Evolutionary conservation across 202 grass and related monocot genomes (phyloP).

Genomic region (Zizania palustris): DNA sequence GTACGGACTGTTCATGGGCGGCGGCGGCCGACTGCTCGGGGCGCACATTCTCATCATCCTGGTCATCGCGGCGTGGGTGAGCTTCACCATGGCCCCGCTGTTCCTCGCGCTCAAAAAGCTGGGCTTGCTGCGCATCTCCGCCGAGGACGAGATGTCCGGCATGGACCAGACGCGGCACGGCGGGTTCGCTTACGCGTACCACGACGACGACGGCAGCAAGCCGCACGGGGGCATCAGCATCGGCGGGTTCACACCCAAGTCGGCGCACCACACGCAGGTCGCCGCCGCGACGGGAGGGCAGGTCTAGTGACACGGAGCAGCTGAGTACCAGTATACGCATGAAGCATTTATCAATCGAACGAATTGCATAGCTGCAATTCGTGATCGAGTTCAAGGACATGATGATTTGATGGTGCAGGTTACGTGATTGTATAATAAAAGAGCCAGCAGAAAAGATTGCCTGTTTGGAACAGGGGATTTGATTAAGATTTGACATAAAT

Average conservation of each 20-base stretch:
- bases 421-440: constrained; percentile 37
- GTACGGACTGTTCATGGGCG: constrained; percentile 74
- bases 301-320: constrained; percentile 30
- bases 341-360: not conserved
- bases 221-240: not conserved
- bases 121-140: constrained; percentile 45
- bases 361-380: not conserved
- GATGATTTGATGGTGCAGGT: not conserved
- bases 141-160: constrained; percentile 56
- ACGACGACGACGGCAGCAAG: constrained; percentile 49
- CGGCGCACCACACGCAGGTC: constrained; percentile 41
- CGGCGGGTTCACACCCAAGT: constrained; percentile 32
- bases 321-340: not conserved
- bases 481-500: not conserved
- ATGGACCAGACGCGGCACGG: constrained; percentile 76
- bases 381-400: not conserved
- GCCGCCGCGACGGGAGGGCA: constrained; percentile 22
- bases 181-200: constrained; percentile 64
- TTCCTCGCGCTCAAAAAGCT: constrained; percentile 66
- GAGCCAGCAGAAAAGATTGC: not conserved
- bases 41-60: constrained; percentile 60
- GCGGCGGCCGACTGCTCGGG: constrained; percentile 53
- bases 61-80: constrained; percentile 73
- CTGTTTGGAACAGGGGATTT: not conserved
- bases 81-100: constrained; percentile 68